Conservation (phyloP, 2,329 filamentous ascomycete species). For the Periglandula ipomoeae region DNA sequence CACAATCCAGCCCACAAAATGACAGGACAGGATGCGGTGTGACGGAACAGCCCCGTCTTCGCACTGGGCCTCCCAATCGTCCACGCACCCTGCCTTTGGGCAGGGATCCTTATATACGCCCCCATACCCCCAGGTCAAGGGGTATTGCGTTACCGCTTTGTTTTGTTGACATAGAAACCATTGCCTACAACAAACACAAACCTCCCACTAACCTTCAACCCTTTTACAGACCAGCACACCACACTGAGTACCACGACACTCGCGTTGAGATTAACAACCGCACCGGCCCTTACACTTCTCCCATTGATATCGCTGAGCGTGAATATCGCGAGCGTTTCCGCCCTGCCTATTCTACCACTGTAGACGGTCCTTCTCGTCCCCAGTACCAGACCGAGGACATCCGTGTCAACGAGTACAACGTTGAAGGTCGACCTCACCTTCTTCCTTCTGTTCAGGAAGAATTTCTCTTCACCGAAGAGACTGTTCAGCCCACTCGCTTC, state of each 20-base stretch:
- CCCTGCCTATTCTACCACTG: slow-evolving; percentile 33
- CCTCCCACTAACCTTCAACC: slow-evolving; percentile 11
- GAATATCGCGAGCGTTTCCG: slow-evolving; percentile 56
- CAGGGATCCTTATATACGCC: slow-evolving; percentile 8
- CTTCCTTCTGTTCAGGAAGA: slow-evolving; percentile 44
- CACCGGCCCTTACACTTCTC: slow-evolving; percentile 36
- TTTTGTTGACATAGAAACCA: slow-evolving; percentile 17
- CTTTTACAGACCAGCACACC: slow-evolving; percentile 23
- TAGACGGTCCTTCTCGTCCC: slow-evolving; percentile 23
- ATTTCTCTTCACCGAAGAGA: slow-evolving; percentile 55
- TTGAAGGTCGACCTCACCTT: slow-evolving; percentile 23
- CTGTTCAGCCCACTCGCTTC: slow-evolving; percentile 45
- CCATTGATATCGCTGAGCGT: slow-evolving; percentile 56
- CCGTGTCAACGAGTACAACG: slow-evolving; percentile 27
- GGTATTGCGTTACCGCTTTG: slow-evolving; percentile 9
- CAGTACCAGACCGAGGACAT: slow-evolving; percentile 22
- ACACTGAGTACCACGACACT: slow-evolving; percentile 48
- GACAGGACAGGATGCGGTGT: slow-evolving; percentile 5
- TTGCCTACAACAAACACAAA: slow-evolving; percentile 10
- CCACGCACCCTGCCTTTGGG: slow-evolving; percentile 7
- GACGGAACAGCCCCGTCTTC: not conserved
- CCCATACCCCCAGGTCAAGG: slow-evolving; percentile 13
- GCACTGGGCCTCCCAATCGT: not conserved
- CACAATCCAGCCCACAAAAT: not conserved
- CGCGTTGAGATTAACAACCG: slow-evolving; percentile 56